phyloP scores from a whole-genome alignment of 148 eudicot species.

The Polygonum aviculare region DNA sequence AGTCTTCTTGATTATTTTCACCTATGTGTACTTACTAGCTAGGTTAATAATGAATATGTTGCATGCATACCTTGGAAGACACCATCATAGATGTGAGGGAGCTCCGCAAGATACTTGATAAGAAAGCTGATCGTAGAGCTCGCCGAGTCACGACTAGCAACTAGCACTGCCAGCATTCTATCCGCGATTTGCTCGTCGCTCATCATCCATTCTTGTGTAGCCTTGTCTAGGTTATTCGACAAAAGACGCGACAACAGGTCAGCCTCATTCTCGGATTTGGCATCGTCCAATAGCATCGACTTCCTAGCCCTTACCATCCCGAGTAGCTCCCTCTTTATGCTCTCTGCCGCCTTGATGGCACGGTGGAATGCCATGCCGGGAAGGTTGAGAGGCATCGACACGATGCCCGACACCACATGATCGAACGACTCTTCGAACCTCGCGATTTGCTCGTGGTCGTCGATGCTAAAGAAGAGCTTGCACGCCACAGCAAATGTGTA shows the following conservation, averaged over 20 bases:
- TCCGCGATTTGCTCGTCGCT: conserved; percentile 22
- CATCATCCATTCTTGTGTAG: conserved; percentile 13
- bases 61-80: conserved; percentile 12
- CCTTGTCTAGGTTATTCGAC: not conserved
- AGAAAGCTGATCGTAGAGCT: conserved; percentile 19
- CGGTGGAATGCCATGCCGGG: conserved; percentile 25
- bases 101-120: conserved; percentile 27
- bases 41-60: no score
- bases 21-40: not conserved
- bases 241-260: conserved; percentile 17
- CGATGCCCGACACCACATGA: conserved; percentile 13
- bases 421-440: not conserved
- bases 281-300: not conserved
- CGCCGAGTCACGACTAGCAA: conserved; percentile 26
- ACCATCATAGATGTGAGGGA: conserved; percentile 16
- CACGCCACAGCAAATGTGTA: not conserved
- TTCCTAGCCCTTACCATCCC: conserved; percentile 23
- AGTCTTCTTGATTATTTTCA: no score
- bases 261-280: conserved; percentile 15
- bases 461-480: not conserved
- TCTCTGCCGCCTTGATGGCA: conserved; percentile 15
- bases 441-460: not conserved
- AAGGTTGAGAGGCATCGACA: conserved; percentile 21
- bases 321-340: conserved; percentile 13
- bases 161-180: conserved; percentile 16